Conservation (phyloP, 192 early-diverging fungal genomes). For the Backusella mclennaniae region DNA sequence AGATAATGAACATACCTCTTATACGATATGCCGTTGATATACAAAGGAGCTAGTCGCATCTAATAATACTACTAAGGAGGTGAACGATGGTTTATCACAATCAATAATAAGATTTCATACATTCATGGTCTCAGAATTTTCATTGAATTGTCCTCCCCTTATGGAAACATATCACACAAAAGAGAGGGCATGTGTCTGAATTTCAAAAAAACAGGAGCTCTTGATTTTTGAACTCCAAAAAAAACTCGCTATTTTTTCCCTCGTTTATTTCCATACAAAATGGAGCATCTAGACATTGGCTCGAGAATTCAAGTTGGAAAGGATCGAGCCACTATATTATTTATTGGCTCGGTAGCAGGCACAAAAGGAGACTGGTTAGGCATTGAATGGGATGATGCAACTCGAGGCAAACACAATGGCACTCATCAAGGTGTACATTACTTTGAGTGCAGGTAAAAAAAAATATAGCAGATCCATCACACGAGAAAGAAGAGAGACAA, state of each 20-base stretch:
- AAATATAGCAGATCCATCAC: too few relatives aligned
- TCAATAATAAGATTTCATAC: too few relatives aligned
- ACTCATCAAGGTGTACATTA: conserved; percentile 48
- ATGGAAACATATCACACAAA: too few relatives aligned
- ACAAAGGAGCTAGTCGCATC: too few relatives aligned
- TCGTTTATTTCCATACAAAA: neutral
- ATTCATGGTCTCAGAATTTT: too few relatives aligned
- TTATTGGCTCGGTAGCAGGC: conserved; percentile 42
- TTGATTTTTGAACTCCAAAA: neutral
- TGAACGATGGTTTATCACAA: too few relatives aligned
- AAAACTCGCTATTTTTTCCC: neutral
- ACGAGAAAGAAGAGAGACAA: neutral
- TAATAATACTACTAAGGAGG: too few relatives aligned
- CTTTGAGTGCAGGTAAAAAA: conserved; percentile 50
- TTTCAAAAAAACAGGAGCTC: too few relatives aligned
- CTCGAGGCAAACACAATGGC: conserved; percentile 61
- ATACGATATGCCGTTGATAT: too few relatives aligned
- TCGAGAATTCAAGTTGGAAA: conserved; percentile 45
- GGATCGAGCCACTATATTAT: conserved; percentile 46
- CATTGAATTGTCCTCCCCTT: too few relatives aligned
- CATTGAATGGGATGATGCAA: conserved; percentile 60
- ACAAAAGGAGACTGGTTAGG: conserved; percentile 59
- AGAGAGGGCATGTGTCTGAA: too few relatives aligned
- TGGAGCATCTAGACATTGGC: conserved; percentile 22
- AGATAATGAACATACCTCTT: too few relatives aligned